These are phyloP conservation scores for Suhomyces bolitotheri DNA, from an alignment of 1,139 yeast genomes.

Conservation along the genomic window DNA sequence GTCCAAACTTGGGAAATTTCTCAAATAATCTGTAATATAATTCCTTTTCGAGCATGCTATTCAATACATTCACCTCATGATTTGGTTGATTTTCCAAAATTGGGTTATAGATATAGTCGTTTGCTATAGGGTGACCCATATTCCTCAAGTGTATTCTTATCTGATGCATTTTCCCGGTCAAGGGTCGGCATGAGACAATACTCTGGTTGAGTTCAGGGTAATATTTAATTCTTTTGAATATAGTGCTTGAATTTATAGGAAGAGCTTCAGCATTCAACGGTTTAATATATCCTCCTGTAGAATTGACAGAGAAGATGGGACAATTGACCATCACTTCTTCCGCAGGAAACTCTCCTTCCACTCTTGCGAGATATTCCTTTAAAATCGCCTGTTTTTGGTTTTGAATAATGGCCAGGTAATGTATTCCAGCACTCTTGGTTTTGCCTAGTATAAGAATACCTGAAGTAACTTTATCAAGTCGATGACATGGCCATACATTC, in stretches of 20 bases:
- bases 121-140: slow-evolving; percentile 66
- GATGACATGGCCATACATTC: slow-evolving; percentile 58
- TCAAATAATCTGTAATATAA: slow-evolving; percentile 27
- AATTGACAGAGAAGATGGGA: slow-evolving; percentile 40
- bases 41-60: slow-evolving; percentile 29
- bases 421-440: slow-evolving; percentile 42
- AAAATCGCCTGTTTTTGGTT: slow-evolving; percentile 35
- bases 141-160: slow-evolving; percentile 71
- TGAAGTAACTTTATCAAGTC: slow-evolving; percentile 74
- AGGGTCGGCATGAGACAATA: slow-evolving; percentile 63
- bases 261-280: slow-evolving; percentile 30
- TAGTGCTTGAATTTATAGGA: slow-evolving; percentile 36
- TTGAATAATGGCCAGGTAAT: slow-evolving; percentile 44
- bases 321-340: slow-evolving; percentile 25
- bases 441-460: slow-evolving; percentile 67
- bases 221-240: slow-evolving; percentile 31
- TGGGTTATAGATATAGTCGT: slow-evolving; percentile 60
- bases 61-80: slow-evolving; percentile 20
- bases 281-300: slow-evolving; percentile 38
- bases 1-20: slow-evolving; percentile 17
- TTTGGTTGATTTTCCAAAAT: slow-evolving; percentile 11
- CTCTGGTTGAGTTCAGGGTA: slow-evolving; percentile 41
- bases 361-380: slow-evolving; percentile 63
- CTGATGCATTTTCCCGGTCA: slow-evolving; percentile 79
- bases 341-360: slow-evolving; percentile 53